phyloP scores from a whole-genome alignment of 495 filamentous ascomycete genomes.

The Podospora appendiculata region DNA sequence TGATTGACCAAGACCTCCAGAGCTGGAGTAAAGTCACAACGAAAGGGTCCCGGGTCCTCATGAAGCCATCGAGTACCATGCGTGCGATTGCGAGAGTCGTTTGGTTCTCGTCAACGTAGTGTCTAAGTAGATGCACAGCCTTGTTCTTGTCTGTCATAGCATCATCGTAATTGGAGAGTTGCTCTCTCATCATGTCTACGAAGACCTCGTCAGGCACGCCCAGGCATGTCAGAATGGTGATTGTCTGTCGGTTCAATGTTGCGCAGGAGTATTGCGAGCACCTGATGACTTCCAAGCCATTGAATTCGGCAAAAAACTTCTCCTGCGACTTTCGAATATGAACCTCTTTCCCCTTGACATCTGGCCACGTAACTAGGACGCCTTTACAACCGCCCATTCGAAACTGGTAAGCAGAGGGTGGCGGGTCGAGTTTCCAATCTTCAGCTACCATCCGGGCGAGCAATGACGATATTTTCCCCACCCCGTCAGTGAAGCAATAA shows the following conservation, averaged over 20 bases:
- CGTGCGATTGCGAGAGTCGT: slow-evolving; percentile 63
- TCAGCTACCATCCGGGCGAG: slow-evolving; percentile 61
- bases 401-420: slow-evolving; percentile 84
- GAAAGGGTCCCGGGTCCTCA: slow-evolving; percentile 69
- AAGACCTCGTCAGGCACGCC: slow-evolving; percentile 67
- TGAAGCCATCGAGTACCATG: slow-evolving; percentile 77
- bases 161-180: slow-evolving; percentile 55
- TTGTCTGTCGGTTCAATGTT: slow-evolving; percentile 82
- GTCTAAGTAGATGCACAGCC: slow-evolving; percentile 59
- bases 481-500: slow-evolving; percentile 80
- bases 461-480: slow-evolving; percentile 81
- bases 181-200: slow-evolving; percentile 51
- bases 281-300: slow-evolving; percentile 75
- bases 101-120: slow-evolving; percentile 78
- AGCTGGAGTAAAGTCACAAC: slow-evolving; percentile 62
- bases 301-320: slow-evolving; percentile 71
- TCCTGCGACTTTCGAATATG: slow-evolving; percentile 75
- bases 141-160: slow-evolving; percentile 57
- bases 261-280: slow-evolving; percentile 67
- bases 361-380: slow-evolving; percentile 64
- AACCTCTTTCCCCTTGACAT: slow-evolving; percentile 53
- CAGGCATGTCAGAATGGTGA: slow-evolving; percentile 70
- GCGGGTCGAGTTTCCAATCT: slow-evolving; percentile 49
- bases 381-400: slow-evolving; percentile 90
- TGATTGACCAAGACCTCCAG: slow-evolving; percentile 78